Percentiles rank a stretch among this genome's conserved stretches.
Evolutionary conservation across 192 early-diverging fungal genomes (phyloP).

Genomic region (Coemansia sp.): DNA sequence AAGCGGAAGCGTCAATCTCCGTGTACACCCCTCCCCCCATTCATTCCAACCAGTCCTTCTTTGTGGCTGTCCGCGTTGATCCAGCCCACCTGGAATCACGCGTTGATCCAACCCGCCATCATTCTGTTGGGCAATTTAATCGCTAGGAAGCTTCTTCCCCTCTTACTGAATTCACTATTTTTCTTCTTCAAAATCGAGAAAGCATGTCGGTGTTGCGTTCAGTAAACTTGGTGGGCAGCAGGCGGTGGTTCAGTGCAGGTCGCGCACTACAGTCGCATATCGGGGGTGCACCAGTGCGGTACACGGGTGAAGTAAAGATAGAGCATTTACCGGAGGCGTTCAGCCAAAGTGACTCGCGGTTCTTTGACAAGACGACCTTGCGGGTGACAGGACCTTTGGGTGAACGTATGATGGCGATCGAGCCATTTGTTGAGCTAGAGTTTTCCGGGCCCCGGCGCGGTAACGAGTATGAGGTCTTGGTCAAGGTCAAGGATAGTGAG

Average conservation of each 20-base stretch:
- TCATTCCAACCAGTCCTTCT: background rate
- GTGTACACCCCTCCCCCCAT: background rate
- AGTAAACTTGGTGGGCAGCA: background rate
- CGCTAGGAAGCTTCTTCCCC: background rate
- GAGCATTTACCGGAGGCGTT: slow-evolving; percentile 59
- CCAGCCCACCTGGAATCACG: background rate
- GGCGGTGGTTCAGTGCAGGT: slow-evolving; percentile 15
- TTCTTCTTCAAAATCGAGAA: background rate
- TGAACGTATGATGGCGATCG: slow-evolving; percentile 68
- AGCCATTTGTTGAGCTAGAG: slow-evolving; percentile 65
- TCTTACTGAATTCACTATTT: background rate
- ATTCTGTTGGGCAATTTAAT: too few species aligned
- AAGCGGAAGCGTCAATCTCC: background rate
- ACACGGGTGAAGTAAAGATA: slow-evolving; percentile 70
- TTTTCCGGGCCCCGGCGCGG: slow-evolving; percentile 5
- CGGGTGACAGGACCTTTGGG: slow-evolving; percentile 79
- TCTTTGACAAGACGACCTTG: slow-evolving; percentile 59
- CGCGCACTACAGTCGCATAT: slow-evolving; percentile 59
- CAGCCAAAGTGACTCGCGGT: slow-evolving; percentile 54
- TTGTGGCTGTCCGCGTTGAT: background rate
- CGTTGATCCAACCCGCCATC: background rate
- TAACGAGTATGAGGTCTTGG: slow-evolving; percentile 42
- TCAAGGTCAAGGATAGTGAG: slow-evolving; percentile 55
- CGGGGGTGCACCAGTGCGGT: slow-evolving; percentile 70
- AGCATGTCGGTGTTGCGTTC: too few species aligned